Conservation (phyloP, 2,329 filamentous ascomycete genomes). For the Sclerotinia trifoliorum region DNA sequence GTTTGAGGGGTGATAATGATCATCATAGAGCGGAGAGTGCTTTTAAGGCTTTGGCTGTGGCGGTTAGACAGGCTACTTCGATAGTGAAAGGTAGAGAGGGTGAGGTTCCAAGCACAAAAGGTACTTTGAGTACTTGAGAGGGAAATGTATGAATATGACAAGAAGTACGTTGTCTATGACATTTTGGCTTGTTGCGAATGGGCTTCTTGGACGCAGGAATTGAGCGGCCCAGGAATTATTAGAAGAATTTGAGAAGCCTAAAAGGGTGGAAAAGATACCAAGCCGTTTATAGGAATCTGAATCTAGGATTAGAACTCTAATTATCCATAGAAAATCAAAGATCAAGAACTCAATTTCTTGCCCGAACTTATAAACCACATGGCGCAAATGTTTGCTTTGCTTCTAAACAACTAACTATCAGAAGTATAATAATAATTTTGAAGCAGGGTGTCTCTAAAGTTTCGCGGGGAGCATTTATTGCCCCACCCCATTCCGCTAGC, state of each 20-base stretch:
- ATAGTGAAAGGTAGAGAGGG: constrained; percentile 78
- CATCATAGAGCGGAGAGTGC: constrained; percentile 95
- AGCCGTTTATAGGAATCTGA: background rate
- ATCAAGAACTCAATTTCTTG: background rate
- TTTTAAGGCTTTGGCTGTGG: constrained; percentile 93
- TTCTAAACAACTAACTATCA: too few species aligned
- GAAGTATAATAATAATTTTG: constrained; percentile 59
- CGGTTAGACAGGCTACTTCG: constrained; percentile 73
- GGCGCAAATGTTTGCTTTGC: background rate
- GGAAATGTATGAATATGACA: background rate
- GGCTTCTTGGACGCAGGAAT: too few species aligned
- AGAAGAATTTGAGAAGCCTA: background rate
- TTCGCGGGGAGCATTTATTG: constrained; percentile 19
- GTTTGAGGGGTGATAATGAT: constrained; percentile 86
- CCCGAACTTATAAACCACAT: background rate
- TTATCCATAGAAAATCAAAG: background rate
- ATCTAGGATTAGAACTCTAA: background rate
- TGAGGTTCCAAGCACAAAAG: constrained; percentile 95
- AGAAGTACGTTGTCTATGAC: background rate
- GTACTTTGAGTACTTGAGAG: constrained; percentile 66
- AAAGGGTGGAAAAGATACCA: background rate
- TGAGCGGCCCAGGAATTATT: background rate
- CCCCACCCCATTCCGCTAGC: constrained; percentile 13
- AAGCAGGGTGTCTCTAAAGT: constrained; percentile 42
- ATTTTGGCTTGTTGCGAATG: background rate